Evolutionary conservation across 306 rosid species (phyloP), one percentile per base, ranked within the genome.

Genomic region (Vachellia collinsii): DNA sequence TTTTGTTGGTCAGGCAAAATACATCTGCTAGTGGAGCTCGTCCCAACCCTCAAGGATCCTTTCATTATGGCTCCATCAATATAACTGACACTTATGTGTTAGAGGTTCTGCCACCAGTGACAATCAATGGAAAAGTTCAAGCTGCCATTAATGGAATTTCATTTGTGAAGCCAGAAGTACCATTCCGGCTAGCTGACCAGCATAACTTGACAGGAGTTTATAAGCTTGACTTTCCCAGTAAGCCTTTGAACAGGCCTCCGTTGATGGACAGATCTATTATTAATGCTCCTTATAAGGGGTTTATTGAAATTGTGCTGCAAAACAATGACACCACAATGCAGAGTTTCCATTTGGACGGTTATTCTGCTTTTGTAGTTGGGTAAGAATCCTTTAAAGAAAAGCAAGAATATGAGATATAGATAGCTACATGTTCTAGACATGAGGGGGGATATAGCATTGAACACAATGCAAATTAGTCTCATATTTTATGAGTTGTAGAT

Each of bases 41-140:
- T 22, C 97, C 98, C 56, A 94, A 94, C 84, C 97, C 97, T 29
- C 97, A 92, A 83, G 97, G 98, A 41, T 94, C 97, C 63, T 94
- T 77, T 75, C 97, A 41, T 34, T 94, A 94, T n/a, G 98, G 97
- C 81, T 56, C 85, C n/a, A 92, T 94, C 59, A 94, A 91, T 74
- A 77, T 92, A 79, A 94, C 98, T 3, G 94, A 91, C 39, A 89
- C 93, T 17, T 92, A 85, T 46, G 62, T 91, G 68, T 20, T 94
- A 72, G 84, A 77, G 84, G 87, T 82, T 75, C 79, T 80, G 7
- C 88, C 98, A 0, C 92, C 89, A 3, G 90, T 77, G 82, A 83
- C 68, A 0, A 90, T 92, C 77, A 78, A 88, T 17, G 92, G 88
- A 11, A 76, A 76, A 7, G 79, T 34, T 71, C 92, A 90, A 10